Conservation (phyloP, 208 protist species). For the Porcisia hertigi region DNA sequence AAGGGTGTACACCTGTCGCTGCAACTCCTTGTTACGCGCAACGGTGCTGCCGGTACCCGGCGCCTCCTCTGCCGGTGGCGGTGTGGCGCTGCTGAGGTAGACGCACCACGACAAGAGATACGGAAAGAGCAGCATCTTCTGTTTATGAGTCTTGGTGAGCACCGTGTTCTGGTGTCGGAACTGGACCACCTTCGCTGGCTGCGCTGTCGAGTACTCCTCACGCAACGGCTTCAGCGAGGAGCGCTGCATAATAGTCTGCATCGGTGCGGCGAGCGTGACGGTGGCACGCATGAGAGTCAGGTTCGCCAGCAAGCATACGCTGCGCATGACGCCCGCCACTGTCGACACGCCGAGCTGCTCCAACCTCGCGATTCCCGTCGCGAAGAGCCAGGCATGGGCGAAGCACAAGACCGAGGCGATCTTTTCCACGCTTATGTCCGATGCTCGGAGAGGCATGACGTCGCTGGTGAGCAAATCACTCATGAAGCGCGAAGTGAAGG, state of each 20-base stretch:
- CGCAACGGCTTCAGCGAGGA: constrained; percentile 66
- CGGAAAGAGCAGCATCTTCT: constrained; percentile 80
- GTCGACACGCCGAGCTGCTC: constrained; percentile 77
- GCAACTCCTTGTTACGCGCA: constrained; percentile 37
- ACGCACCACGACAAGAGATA: constrained; percentile 77
- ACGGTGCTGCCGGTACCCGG: constrained; percentile 4
- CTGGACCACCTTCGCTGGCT: constrained; percentile 56
- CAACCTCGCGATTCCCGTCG: constrained; percentile 69
- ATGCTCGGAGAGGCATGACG: constrained; percentile 73
- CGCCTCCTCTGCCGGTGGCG: constrained; percentile 20
- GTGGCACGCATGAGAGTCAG: constrained; percentile 73
- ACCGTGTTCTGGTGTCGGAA: constrained; percentile 60
- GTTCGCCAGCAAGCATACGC: constrained; percentile 64
- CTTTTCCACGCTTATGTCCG: constrained; percentile 63
- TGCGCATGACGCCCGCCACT: constrained; percentile 65
- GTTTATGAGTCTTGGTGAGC: constrained; percentile 80
- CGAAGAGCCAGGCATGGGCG: constrained; percentile 78
- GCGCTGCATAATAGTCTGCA: constrained; percentile 56
- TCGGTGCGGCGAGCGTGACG: constrained; percentile 39
- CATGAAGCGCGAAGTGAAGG: constrained; percentile 75
- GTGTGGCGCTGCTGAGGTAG: constrained; percentile 39
- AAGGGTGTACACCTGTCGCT: constrained; percentile 55
- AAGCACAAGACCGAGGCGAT: constrained; percentile 72
- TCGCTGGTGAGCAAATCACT: constrained; percentile 57
- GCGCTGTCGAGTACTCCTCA: constrained; percentile 50